Evolutionary conservation across 805 yeast species (phyloP).

Genomic region (Cyberlindnera japonica): DNA sequence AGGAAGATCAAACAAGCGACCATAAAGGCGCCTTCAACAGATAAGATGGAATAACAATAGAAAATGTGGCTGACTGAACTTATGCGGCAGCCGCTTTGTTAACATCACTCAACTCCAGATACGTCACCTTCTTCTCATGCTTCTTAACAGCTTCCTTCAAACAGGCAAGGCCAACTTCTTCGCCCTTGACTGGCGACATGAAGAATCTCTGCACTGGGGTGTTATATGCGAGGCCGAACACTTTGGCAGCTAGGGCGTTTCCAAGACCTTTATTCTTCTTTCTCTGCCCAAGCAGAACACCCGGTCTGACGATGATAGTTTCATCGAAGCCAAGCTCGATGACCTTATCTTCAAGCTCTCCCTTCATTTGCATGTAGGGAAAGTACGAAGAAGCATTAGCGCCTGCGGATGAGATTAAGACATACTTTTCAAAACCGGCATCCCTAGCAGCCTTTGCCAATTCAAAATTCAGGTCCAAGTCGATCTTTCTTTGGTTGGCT

Average conservation of each 20-base stretch:
- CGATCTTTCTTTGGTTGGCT: conserved; percentile 68
- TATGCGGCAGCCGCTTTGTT: conserved; percentile 11
- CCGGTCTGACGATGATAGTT: conserved; percentile 76
- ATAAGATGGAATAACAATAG: too few species aligned
- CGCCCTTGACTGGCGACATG: conserved; percentile 53
- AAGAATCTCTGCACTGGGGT: conserved; percentile 31
- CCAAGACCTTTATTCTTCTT: conserved; percentile 37
- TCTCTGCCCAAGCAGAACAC: conserved; percentile 65
- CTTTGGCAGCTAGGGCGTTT: conserved; percentile 29
- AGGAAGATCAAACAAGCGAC: too few species aligned
- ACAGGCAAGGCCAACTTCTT: conserved; percentile 62
- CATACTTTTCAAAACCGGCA: conserved; percentile 54
- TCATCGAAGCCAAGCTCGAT: conserved; percentile 58
- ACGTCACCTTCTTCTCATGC: conserved; percentile 24
- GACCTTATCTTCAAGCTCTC: conserved; percentile 69
- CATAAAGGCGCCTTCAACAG: too few species aligned
- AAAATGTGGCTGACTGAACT: too few species aligned
- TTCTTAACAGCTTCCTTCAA: conserved; percentile 30
- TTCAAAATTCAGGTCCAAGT: conserved; percentile 65
- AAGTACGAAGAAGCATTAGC: conserved; percentile 56
- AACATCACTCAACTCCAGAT: conserved; percentile 18
- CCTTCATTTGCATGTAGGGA: conserved; percentile 66
- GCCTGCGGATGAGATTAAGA: conserved; percentile 44
- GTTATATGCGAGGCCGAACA: conserved; percentile 30
- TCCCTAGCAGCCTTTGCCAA: conserved; percentile 72